Percentiles rank a stretch among this genome's conserved stretches.
phyloP scores from a whole-genome alignment of 768 basidiomycete species.

The Suillus discolor region DNA sequence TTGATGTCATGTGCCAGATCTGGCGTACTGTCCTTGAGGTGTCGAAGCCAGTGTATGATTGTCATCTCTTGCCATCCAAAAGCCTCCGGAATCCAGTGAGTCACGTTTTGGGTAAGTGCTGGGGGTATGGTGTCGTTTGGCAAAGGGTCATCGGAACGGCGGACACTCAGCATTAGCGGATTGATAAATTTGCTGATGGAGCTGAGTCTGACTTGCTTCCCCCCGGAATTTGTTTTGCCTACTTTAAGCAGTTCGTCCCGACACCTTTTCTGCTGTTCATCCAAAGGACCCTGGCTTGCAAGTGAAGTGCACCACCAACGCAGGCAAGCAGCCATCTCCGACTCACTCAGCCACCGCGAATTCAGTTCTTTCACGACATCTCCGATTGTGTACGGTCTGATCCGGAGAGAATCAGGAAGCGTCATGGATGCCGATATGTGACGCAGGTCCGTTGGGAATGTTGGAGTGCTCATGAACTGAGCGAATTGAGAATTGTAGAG shows the following conservation, averaged over 20 bases:
- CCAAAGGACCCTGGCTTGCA: background rate
- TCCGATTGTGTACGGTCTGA: constrained; percentile 70
- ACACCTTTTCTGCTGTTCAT: background rate
- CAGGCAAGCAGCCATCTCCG: constrained; percentile 77
- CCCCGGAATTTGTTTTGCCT: background rate
- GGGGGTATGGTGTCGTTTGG: constrained; percentile 62
- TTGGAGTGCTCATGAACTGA: constrained; percentile 72
- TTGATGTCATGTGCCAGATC: constrained; percentile 59
- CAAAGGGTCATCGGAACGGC: constrained; percentile 72
- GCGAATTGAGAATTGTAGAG: constrained; percentile 65
- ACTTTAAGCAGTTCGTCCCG: background rate
- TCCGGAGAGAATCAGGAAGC: constrained; percentile 59
- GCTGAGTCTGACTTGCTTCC: constrained; percentile 49
- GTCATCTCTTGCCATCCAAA: constrained; percentile 37
- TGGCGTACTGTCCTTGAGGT: constrained; percentile 51
- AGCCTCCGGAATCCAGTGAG: constrained; percentile 58
- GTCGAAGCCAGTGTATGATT: constrained; percentile 68
- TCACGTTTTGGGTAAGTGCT: background rate
- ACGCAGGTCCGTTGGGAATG: constrained; percentile 39
- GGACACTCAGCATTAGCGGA: constrained; percentile 46
- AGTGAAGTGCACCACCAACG: constrained; percentile 72
- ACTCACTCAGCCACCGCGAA: constrained; percentile 60
- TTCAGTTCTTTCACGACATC: constrained; percentile 80
- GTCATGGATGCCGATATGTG: constrained; percentile 52
- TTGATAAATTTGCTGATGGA: constrained; percentile 70